Evolutionary conservation across 805 yeast species (phyloP).

Genomic region (Alloascoidea hylecoeti): DNA sequence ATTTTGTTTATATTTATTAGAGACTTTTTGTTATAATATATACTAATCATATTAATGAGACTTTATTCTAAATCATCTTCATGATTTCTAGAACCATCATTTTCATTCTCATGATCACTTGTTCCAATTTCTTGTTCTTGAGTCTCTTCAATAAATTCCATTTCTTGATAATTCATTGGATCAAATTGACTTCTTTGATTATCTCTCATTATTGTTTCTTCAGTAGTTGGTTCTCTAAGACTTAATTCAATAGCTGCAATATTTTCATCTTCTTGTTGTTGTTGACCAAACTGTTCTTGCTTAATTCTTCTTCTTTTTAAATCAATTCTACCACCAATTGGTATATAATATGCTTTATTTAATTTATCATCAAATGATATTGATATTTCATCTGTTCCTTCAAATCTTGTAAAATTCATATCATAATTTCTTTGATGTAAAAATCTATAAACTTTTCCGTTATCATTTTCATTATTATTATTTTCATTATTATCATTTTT

Average conservation of each 20-base stretch:
- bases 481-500: slow-evolving; percentile 32
- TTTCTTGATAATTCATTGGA: slow-evolving; percentile 65
- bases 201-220: slow-evolving; percentile 58
- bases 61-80: too few species aligned
- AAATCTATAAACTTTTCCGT: slow-evolving; percentile 32
- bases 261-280: slow-evolving; percentile 39
- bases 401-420: slow-evolving; percentile 36
- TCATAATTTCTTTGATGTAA: slow-evolving; percentile 70
- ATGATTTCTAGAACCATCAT: too few species aligned
- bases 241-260: slow-evolving; percentile 46
- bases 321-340: slow-evolving; percentile 63
- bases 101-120: slow-evolving; percentile 13
- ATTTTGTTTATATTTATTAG: too few species aligned
- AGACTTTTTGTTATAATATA: too few species aligned
- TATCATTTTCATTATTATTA: slow-evolving; percentile 19
- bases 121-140: slow-evolving; percentile 20
- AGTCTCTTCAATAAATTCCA: slow-evolving; percentile 34
- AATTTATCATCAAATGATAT: slow-evolving; percentile 44
- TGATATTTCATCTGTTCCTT: slow-evolving; percentile 49
- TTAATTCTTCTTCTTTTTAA: slow-evolving; percentile 77
- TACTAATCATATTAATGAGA: too few species aligned
- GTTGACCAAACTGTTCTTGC: slow-evolving; percentile 27
- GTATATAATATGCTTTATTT: slow-evolving; percentile 57
- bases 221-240: slow-evolving; percentile 60
- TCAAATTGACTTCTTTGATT: slow-evolving; percentile 54